Conservation (phyloP, 1,284 basidiomycete species). For the Fomitopsis schrenkii region DNA sequence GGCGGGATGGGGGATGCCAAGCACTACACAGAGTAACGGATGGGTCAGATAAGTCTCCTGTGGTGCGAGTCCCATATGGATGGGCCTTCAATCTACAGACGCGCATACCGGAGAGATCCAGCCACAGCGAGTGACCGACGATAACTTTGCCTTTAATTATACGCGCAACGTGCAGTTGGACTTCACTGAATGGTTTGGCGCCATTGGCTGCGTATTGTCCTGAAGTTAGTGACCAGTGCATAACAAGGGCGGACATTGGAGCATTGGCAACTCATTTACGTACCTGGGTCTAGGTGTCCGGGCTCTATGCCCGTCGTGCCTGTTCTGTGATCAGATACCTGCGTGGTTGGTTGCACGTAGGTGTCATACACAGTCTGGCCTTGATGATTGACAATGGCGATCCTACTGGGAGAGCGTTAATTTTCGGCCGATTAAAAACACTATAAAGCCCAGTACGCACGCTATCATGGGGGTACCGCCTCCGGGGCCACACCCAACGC, state of each 20-base stretch:
- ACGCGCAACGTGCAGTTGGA: constrained; percentile 61
- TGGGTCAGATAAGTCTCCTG: background rate
- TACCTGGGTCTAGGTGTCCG: constrained; percentile 38
- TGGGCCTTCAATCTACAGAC: background rate
- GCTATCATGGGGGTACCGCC: constrained; percentile 76
- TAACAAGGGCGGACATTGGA: background rate
- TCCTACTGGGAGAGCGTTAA: constrained; percentile 39
- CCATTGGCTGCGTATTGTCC: constrained; percentile 35
- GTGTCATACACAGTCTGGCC: constrained; percentile 55
- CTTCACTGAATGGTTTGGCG: constrained; percentile 49
- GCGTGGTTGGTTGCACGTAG: constrained; percentile 64
- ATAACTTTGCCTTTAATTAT: constrained; percentile 63
- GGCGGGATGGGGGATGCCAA: constrained; percentile 78
- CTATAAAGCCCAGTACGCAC: constrained; percentile 37
- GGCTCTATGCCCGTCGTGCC: constrained; percentile 65
- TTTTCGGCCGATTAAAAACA: constrained; percentile 3
- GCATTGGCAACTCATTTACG: background rate
- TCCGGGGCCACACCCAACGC: constrained; percentile 72
- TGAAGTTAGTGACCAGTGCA: background rate
- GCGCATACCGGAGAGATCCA: constrained; percentile 65
- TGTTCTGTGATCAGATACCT: constrained; percentile 72
- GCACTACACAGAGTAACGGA: constrained; percentile 39
- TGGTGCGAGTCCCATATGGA: background rate
- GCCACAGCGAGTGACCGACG: constrained; percentile 74
- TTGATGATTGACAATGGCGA: constrained; percentile 60